These are phyloP conservation scores for Zygoascus hellenicus DNA, from an alignment of 1,139 yeast genomes.

Conservation along the genomic window DNA sequence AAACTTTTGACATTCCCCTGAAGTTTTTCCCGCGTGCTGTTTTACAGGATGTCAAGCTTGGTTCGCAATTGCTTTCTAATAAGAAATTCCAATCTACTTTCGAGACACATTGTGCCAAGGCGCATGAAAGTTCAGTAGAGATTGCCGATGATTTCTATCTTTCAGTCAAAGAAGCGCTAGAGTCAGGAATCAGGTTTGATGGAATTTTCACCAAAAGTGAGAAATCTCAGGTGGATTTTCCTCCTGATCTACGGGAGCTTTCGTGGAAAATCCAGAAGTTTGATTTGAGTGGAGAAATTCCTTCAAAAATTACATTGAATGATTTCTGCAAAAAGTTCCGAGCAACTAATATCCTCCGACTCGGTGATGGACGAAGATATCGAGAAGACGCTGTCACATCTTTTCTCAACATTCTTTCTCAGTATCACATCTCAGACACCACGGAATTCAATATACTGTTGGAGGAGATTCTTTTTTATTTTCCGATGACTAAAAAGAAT, in stretches of 20 bases:
- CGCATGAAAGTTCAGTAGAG: background rate
- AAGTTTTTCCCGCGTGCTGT: no score
- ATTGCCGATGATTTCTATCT: slow-evolving; percentile 3
- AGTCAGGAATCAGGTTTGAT: no score
- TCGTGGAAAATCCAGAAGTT: slow-evolving; percentile 6
- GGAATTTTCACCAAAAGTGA: background rate
- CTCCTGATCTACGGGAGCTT: slow-evolving; percentile 1
- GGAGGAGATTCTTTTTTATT: slow-evolving; percentile 5
- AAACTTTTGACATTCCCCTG: background rate
- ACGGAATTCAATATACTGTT: slow-evolving; percentile 1
- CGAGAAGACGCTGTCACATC: slow-evolving; percentile 5
- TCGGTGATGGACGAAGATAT: background rate
- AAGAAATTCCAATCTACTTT: background rate
- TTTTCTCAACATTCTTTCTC: slow-evolving; percentile 5
- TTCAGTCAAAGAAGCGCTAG: background rate
- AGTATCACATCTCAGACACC: background rate
- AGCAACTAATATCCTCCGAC: background rate
- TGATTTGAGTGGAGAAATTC: background rate
- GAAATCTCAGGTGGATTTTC: background rate
- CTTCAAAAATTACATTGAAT: background rate
- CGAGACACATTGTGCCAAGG: background rate
- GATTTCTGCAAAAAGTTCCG: slow-evolving; percentile 2
- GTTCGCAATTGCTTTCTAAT: no score
- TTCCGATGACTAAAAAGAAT: slow-evolving; percentile 8
- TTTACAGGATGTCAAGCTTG: no score